Base-by-base conservation (phyloP, 257 asterid genomes). In the Gentiana dahurica region DNA sequence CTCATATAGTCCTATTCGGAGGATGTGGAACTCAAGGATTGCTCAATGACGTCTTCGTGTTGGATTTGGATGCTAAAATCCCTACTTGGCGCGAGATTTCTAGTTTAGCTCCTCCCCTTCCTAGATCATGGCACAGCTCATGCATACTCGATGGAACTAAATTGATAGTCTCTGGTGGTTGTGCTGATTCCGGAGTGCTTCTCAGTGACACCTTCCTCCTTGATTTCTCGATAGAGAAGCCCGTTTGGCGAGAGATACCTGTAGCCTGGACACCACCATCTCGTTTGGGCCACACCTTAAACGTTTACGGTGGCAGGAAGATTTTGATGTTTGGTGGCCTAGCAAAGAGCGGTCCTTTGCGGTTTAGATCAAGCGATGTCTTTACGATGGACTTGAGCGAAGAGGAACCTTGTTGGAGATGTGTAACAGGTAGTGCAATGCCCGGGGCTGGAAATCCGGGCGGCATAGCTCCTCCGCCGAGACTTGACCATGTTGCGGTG, bases 81-180 rank as follows among this genome's bases (percentile, higher is more conserved):
- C 95, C 83, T 24, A 78, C 89, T 4, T 89, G 97, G 97, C 91
- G 89, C 5, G 97, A 89, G 68, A 89, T 89, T 67, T 89, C 93
- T 53, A 82, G 95, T 74, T 63, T 86, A 74, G 95, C 94, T 12
- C 97, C 97, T 32, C 97, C 97, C 2, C 88, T 89, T 55, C 97
- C 97, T 4, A 77, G 98, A 67, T 90, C 98, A 13, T 90, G 96
- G 98, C 98, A 90, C 56, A 87, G 98, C 77, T 90, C 98, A 34
- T 90, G 98, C 73, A 90, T 96, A 4, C 81, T 90, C 3, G 98
- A 90, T 57, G 98, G 96, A 57, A 75, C 98, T 24, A 90, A 90
- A 83, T 76, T 90, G 60, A 76, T 90, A 38, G 98, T 90, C 46
- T 90, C 98, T 36, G 98, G 98, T 53, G 98, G 98, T 59, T 90